Base-by-base conservation (phyloP, 2,329 filamentous ascomycete genomes). In the Cercospora berteroae region DNA sequence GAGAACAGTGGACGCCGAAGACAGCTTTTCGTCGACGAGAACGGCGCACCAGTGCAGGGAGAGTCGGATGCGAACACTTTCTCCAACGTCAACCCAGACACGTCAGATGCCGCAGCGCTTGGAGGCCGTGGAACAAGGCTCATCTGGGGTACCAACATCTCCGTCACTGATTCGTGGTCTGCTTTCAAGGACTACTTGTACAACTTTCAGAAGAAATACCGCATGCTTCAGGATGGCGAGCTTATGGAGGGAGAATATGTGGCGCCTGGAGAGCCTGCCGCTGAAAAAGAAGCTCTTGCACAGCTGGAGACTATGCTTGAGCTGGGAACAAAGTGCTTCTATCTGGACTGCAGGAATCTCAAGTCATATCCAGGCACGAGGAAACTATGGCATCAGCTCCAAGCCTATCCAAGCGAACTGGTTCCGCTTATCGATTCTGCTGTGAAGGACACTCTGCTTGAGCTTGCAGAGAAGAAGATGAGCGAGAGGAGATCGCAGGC, bases 131-230 rank as follows among this genome's bases (percentile, higher is more conserved):
- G 91, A 44, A 90, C 90, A 65, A 89, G 90, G 72, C 88, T 96
- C 66, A 94, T 99, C 71, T 99, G 95, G 95, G 95, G 95, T 79
- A 99, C 95, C 52, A 98, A 96, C 44, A 92, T 99, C 60, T 97
- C 94, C 5, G 90, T 99, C 63, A 88, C 92, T 68, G 94, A 98
- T 78, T 93, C 93, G 0, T 91, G 96, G 79, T 87, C 89, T 61
- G 85, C 89, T 0, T 96, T 97, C 83, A 94, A 95, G 76, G 93
- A 95, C 71, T 99, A 99, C 76, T 83, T 99, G 29, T 88, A 89
- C 77, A 96, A 96, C 78, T 99, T 95, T 74, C 92, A 93, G 68
- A 89, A 88, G 73, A 97, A 97, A 80, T 98, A 99, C 77, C 92
- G 95, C 70, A 88, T 98, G 87, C 95, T 94, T 82, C 87, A 88